Evolutionary conservation across 106 monocot species (phyloP), one percentile per base, ranked within the genome.

Genomic region (Narthecium ossifragum): DNA sequence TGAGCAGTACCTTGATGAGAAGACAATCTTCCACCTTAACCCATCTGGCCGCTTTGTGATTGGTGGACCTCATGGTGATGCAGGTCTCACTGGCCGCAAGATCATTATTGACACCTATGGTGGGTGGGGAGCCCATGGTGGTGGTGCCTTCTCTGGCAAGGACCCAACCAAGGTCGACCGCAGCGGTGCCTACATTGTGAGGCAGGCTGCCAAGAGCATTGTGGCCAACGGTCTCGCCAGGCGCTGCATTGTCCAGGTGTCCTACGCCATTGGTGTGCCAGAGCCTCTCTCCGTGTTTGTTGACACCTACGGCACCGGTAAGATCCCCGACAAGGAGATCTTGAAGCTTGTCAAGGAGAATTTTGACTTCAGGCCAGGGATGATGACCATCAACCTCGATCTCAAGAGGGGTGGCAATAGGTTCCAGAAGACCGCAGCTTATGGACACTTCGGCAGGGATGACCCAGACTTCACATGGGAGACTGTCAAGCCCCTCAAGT

Each of bases 71-170:
- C 80, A 81, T 21, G 75, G 80, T 17, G 80, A 81, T 37, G 80
- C 80, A 0, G 80, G 80, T 2, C 75, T 81, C 48, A 81, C 75
- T 8, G 80, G 80, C n/a, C 65, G 80, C 11, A 81, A 81, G 67
- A 81, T 81, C 80, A 81, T 81, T 45, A 72, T 81, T 28, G 80
- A 80, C 66, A 80, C 80, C 9, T 80, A 79, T 22, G 79, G 79
- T 31, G 79, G 73, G 28, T 74, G 79, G 74, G 79, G 79, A 2
- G 79, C 79, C 17, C 79, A 80, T 9, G 79, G 79, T 8, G 79
- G 79, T 8, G 79, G 79, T 4, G 79, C 79, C 22, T 80, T 80
- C 74, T 80, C 79, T 7, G 79, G 79, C 53, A 80, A 80, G 74
- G 79, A 80, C 30, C 79, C 79, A 0, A 74, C 79, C 45, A 80